phyloP scores from a whole-genome alignment of 805 yeast species.

The Kodamaea lidongshanica region DNA sequence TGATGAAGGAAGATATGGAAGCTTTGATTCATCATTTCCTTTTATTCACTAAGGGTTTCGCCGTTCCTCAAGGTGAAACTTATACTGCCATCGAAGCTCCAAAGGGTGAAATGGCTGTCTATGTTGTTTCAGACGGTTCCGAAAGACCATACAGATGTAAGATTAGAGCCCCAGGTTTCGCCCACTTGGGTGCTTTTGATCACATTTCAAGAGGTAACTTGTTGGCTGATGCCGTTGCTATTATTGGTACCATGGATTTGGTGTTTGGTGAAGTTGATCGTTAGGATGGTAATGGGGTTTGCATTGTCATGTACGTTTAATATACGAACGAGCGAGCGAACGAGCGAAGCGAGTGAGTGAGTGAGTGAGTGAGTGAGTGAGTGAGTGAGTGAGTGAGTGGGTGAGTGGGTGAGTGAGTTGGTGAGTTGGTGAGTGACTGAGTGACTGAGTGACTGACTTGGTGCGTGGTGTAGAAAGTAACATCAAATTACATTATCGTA shows the following conservation, averaged over 20 bases:
- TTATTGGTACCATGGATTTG: slow-evolving; percentile 91
- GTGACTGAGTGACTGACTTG: too few relatives aligned
- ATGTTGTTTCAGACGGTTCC: slow-evolving; percentile 79
- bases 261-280: slow-evolving; percentile 95
- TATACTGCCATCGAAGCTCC: slow-evolving; percentile 91
- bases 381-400: too few relatives aligned
- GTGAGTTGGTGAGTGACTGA: too few relatives aligned
- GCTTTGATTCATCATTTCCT: slow-evolving; percentile 85
- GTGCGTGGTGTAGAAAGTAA: too few relatives aligned
- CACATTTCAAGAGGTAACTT: slow-evolving; percentile 80
- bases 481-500: too few relatives aligned
- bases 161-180: slow-evolving; percentile 92
- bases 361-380: too few relatives aligned
- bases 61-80: slow-evolving; percentile 87
- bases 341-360: too few relatives aligned
- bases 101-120: slow-evolving; percentile 92
- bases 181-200: slow-evolving; percentile 84
- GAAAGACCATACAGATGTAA: slow-evolving; percentile 91
- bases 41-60: slow-evolving; percentile 80
- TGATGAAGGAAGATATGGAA: slow-evolving; percentile 92
- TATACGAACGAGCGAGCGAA: too few relatives aligned
- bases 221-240: slow-evolving; percentile 88
- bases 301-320: too few relatives aligned
- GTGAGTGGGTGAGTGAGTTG: too few relatives aligned
- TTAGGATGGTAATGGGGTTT: slow-evolving; percentile 35